Percentiles rank a stretch among this genome's conserved stretches.
Conservation (phyloP, 176 grass and related monocot species). For the maize (Zea mays) region Zm-B73-REFERENCE-NAM-5.0 NC_050104.1:108721501-108722000, state of each 20-base stretch:
- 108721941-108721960: conserved; percentile 95
- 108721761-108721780: conserved; percentile 58
- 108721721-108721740: conserved; percentile 64
- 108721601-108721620: conserved; percentile 14
- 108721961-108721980: conserved; percentile 73
- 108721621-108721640: conserved; percentile 92
- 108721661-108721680: conserved; percentile 99
- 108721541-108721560: conserved; percentile 11
- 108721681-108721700: conserved; percentile 90
- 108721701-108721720: conserved; percentile 74
- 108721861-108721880: conserved; percentile 69
- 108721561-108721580: background rate
- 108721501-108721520: conserved; percentile 93
- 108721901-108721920: conserved; percentile 94
- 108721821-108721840: conserved; percentile 76
- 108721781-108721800: conserved; percentile 82
- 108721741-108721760: conserved; percentile 44
- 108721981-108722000: background rate
- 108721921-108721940: conserved; percentile 97
- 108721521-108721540: conserved; percentile 96
- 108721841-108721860: conserved; percentile 85
- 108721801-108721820: conserved; percentile 69
- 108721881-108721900: conserved; percentile 64
- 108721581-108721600: background rate
- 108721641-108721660: conserved; percentile 98